Base-by-base conservation (phyloP, 2,329 filamentous ascomycete genomes). In the Botryosphaeria dothidea region DNA sequence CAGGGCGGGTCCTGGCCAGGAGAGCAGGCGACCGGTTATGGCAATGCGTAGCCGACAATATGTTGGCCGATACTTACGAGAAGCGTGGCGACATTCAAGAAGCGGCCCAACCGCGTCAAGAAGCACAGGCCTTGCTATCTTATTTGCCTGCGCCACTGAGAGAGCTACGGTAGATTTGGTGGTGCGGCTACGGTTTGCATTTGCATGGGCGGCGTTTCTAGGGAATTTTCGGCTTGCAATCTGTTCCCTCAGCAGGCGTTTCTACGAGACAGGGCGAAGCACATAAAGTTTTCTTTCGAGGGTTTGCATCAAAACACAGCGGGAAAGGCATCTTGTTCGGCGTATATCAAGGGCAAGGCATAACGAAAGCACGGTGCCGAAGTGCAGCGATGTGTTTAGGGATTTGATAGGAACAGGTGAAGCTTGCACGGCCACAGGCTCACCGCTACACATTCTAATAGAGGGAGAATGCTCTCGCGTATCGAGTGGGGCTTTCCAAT, bases 21-120 rank as follows among this genome's bases (percentile, higher is more conserved):
- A 93, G 75, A 56, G 69, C 68, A n/a, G 66, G 71, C 17, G 74
- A 74, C 62, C 71, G 66, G 38, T 64, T 80, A 34, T 80, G 78
- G 78, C 69, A 68, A n/a, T 75, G 90, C 71, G 92, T 96, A 7
- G 90, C 91, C 1, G 88, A 91, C 69, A 90, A 90, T 23, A 90
- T 95, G 85, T 82, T 94, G 54, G 89, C 89, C 0, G 87, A 92
- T 71, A 92, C 89, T 23, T 85, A 90, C 68, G 90, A 92, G 70
- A 85, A 90, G 64, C 87, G 91, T 71, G 91, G 91, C 23, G 87
- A 90, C 70, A 75, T 74, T 13, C 78, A 78, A 3, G 84, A 88
- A 67, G 85, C 86, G 11, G 73, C 74, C 41, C 69, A 69, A 6
- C 77, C 81, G 6, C 76, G 78, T 45, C 77, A 78, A n/a, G 82